Conservation (phyloP, 2,329 filamentous ascomycete genomes). For the Ophiostoma triangulosporum region DNA sequence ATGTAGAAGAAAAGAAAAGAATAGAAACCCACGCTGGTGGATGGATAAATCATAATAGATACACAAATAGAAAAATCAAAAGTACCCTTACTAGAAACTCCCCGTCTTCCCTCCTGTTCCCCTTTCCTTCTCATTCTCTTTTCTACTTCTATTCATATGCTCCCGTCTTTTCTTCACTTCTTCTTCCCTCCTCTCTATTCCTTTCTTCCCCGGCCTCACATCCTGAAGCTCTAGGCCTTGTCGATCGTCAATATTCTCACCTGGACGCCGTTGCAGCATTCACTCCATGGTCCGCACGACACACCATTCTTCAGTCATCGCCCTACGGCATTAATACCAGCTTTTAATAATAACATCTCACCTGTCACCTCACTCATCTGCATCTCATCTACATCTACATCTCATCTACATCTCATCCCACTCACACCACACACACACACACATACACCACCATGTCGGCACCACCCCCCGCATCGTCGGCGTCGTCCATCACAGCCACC, state of each 20-base stretch:
- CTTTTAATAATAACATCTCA: background rate
- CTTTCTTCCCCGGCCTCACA: background rate
- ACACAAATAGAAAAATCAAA: background rate
- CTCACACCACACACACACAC: background rate
- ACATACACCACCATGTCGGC: background rate
- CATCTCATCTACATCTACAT: no score
- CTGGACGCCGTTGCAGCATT: background rate
- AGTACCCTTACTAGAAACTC: background rate
- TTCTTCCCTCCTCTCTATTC: background rate
- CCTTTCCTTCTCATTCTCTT: background rate
- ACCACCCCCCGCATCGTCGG: background rate
- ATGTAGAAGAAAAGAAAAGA: background rate
- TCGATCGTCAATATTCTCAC: background rate
- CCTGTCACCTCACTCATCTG: no score
- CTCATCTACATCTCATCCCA: background rate
- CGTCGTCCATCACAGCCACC: conserved; percentile 2
- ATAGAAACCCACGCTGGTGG: background rate
- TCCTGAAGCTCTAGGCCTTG: background rate
- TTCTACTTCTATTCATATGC: background rate
- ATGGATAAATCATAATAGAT: no score
- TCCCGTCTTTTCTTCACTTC: background rate
- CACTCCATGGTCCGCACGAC: background rate
- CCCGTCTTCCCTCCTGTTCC: background rate
- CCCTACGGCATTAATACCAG: background rate
- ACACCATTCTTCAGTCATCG: background rate